Evolutionary conservation across 1,139 yeast species (phyloP), one percentile per base, ranked within the genome.

Genomic region (Protomyces gravidus): DNA sequence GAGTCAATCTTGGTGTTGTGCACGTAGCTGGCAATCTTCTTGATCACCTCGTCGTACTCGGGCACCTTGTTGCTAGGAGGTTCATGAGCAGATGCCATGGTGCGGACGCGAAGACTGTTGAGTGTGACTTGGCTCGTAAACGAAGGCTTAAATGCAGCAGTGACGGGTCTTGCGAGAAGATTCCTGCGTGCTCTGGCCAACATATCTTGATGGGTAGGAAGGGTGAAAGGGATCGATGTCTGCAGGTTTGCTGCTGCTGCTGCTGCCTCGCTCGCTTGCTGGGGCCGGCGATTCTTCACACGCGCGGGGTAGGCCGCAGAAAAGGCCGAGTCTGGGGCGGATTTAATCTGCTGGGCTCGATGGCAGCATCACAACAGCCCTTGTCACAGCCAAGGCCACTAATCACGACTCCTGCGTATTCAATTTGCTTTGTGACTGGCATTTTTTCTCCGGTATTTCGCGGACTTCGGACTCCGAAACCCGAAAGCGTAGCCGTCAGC

Each of bases 1-100:
- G 82, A 78, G 57, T 73, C 76, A 49, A 80, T 69, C 62, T 76
- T 69, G 68, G 75, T 76, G 59, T 72, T 67, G 68, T 80, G 83
- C 27, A 80, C 77, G 65, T 81, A 80, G 55, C 71, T 71, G 23
- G 84, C 78, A 63, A 80, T 80, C 61, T 77, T 79, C 63, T 68
- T 68, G 57, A 80, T 68, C 26, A 80, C 81, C 64, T 72, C 70
- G 68, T 80, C 84, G 19, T 40, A 55, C 46, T 53, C 58, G 26
- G 58, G 58, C 9, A 50, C 48, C 47, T 53, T 53, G 51, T 53
- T 53, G 36, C 51, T 45, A 15, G 58, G 58, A 13, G 58, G 58
- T 15, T 53, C 40, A 45, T 53, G 58, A 4, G 45, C 40, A 5
- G 58, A 32, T 3, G 58, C 50, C 58, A 53, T 53, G 21, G 58